Evolutionary conservation across 345 rosid genomes (phyloP).

Genomic region (Citrus sp.): DNA sequence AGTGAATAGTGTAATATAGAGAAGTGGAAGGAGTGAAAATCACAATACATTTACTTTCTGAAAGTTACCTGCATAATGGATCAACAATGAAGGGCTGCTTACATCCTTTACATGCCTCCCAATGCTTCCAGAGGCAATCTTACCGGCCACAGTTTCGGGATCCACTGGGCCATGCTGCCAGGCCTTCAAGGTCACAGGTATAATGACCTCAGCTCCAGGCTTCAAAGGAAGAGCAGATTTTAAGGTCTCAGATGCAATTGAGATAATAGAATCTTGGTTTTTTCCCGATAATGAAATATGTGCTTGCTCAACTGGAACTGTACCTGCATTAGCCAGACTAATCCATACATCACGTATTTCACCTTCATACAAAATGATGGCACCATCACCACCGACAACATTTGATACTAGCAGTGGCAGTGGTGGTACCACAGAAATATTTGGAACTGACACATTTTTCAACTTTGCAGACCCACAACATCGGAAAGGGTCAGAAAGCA

Average conservation of each 20-base stretch:
- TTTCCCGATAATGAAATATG: conserved; percentile 92
- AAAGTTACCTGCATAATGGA: conserved; percentile 83
- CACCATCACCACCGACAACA: conserved; percentile 91
- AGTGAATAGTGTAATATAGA: neutral
- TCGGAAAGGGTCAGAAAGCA: conserved; percentile 95
- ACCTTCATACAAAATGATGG: conserved; percentile 89
- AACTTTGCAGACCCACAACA: conserved; percentile 89
- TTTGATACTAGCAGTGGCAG: conserved; percentile 82
- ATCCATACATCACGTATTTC: conserved; percentile 83
- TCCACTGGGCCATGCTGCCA: conserved; percentile 79
- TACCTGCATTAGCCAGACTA: conserved; percentile 93
- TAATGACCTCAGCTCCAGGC: conserved; percentile 88
- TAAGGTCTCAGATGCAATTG: conserved; percentile 66
- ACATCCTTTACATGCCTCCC: conserved; percentile 73
- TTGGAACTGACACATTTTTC: conserved; percentile 73
- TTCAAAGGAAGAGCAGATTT: conserved; percentile 83
- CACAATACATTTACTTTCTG: neutral
- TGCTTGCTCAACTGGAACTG: conserved; percentile 85
- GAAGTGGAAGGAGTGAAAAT: neutral
- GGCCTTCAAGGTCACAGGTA: conserved; percentile 86
- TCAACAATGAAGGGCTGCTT: conserved; percentile 73
- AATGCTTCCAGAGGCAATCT: conserved; percentile 48
- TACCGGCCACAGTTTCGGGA: conserved; percentile 51
- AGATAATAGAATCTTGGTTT: conserved; percentile 91
- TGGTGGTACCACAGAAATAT: conserved; percentile 72